Base-by-base conservation (phyloP, 768 basidiomycete genomes). In the Suillus subaureus region DNA sequence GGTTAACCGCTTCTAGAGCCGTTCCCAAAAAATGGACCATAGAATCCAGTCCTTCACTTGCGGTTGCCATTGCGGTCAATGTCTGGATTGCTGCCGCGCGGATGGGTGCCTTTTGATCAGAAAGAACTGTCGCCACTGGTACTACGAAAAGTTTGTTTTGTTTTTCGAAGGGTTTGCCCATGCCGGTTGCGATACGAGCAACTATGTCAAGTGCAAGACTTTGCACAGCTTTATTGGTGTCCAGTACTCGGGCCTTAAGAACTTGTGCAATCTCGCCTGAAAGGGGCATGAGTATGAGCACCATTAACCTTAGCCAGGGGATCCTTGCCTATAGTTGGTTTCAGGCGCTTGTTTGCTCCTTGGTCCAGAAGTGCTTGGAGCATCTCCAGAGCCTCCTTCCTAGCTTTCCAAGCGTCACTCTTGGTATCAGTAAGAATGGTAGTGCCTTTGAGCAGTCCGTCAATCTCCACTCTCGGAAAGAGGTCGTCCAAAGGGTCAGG, bases 151-250 rank as follows among this genome's bases (percentile, higher is more conserved):
- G 81, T 39, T 91, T 89, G 3, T 86, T 83, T 71, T 97, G 85
- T 76, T 93, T 97, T 72, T 99, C 97, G 73, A 99, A 99, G 2
- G 93, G 87, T 73, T 91, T 94, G 49, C 95, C 96, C 94, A 99
- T 99, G 2, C 95, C 96, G 2, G 84, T 87, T 8, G 97, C 95
- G 68, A 99, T 89, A 39, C 94, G 91, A 42, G 90, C 85, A 62
- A 99, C 89, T 64, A 97, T 91, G 73, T 97, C 95, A 26, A 99
- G 85, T 28, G 97, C 92, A 55, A 97, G 83, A 16, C 84, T 81
- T 76, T 99, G 97, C 40, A 99, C 96, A 11, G 92, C 88, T 74
- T 99, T 94, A 80, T 99, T 99, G 54, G 92, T 90, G 76, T 99
- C 97, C 18, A 85, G 86, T 31, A 98, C 87, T 69, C 97, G 87